phyloP scores from a whole-genome alignment of 164 flowering plant genomes.

The Magnolia kwangsiensis region DNA sequence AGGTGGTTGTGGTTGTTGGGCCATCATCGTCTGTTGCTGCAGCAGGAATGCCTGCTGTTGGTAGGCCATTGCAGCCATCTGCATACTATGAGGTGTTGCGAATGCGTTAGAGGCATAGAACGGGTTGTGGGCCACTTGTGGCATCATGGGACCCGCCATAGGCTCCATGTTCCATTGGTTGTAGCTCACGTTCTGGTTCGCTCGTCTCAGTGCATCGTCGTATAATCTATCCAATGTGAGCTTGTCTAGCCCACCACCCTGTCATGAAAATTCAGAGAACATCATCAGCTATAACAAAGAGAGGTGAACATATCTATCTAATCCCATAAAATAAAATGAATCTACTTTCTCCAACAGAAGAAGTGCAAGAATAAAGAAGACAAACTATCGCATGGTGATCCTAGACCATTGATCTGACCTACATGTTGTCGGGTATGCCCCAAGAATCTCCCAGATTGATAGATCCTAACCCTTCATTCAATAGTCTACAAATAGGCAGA shows the following conservation, averaged over 20 bases:
- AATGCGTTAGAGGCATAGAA: constrained; percentile 21
- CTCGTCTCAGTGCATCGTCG: constrained; percentile 27
- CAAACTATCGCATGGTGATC: background rate
- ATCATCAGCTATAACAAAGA: too few species aligned
- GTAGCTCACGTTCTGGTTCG: constrained; percentile 23
- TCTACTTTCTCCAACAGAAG: background rate
- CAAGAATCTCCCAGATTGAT: background rate
- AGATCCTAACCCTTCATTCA: background rate
- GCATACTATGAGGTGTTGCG: constrained; percentile 23
- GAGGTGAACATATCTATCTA: too few species aligned
- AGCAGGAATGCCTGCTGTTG: constrained; percentile 28
- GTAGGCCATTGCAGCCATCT: constrained; percentile 25
- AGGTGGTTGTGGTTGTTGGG: constrained; percentile 15
- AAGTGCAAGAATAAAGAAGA: background rate
- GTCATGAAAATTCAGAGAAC: background rate
- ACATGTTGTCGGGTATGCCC: background rate
- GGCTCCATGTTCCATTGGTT: constrained; percentile 69
- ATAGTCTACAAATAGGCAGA: background rate
- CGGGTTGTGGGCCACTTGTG: constrained; percentile 20
- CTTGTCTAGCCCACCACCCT: constrained; percentile 44
- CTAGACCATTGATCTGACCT: background rate
- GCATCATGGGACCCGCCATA: constrained; percentile 41
- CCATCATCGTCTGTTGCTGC: constrained; percentile 24
- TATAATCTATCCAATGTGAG: constrained; percentile 42
- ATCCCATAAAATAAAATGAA: background rate